Conservation (phyloP, 75 land plant species). For the Ceratopteris richardii region DNA sequence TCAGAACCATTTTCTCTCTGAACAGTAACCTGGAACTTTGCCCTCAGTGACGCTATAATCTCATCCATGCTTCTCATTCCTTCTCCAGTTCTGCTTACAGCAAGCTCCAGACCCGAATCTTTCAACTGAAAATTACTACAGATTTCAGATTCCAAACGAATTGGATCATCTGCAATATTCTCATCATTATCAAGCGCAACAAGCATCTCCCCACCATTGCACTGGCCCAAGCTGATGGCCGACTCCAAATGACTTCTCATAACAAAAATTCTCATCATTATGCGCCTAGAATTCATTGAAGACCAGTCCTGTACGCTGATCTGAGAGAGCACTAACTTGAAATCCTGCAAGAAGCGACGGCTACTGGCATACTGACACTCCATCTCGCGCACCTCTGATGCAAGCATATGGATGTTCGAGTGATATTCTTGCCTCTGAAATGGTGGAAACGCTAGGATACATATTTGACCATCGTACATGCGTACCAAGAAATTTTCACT, state of each 20-base stretch:
- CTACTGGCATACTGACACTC: slow-evolving; percentile 10
- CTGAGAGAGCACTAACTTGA: slow-evolving; percentile 34
- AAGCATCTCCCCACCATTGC: slow-evolving; percentile 3
- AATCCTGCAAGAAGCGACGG: slow-evolving; percentile 14
- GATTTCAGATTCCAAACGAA: no score
- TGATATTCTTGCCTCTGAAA: slow-evolving; percentile 22
- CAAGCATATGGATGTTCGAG: slow-evolving; percentile 13
- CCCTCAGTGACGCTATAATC: no score
- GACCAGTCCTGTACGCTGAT: slow-evolving; percentile 33
- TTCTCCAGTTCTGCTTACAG: not conserved
- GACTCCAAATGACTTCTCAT: slow-evolving; percentile 12
- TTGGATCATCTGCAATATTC: slow-evolving; percentile 1
- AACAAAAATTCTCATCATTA: slow-evolving; percentile 14
- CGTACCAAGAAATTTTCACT: slow-evolving; percentile 23
- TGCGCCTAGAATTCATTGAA: slow-evolving; percentile 19
- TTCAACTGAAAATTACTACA: no score
- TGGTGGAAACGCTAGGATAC: slow-evolving; percentile 28
- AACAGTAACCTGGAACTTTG: slow-evolving; percentile 11
- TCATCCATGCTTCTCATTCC: no score
- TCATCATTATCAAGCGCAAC: slow-evolving; percentile 12
- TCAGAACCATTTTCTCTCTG: slow-evolving; percentile 11
- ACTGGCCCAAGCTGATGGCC: slow-evolving; percentile 11
- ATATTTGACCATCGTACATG: slow-evolving; percentile 29
- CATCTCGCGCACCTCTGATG: slow-evolving; percentile 13
- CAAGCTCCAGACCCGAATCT: slow-evolving; percentile 12